Conservation (phyloP, 2,329 filamentous ascomycete species). For the Calycina marina region DNA sequence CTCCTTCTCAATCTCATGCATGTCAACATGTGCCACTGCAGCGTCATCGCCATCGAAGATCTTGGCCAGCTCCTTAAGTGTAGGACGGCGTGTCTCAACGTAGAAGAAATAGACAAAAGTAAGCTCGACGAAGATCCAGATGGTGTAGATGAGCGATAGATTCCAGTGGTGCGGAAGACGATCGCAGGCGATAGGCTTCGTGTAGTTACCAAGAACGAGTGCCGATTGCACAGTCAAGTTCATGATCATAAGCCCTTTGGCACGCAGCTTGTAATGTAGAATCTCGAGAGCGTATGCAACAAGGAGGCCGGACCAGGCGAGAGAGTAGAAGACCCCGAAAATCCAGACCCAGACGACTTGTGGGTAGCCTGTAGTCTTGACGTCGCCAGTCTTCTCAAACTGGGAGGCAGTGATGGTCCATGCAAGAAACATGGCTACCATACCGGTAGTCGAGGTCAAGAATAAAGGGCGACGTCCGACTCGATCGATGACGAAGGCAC, state of each 20-base stretch:
- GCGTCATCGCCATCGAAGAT: conserved; percentile 55
- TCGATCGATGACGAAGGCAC: conserved; percentile 38
- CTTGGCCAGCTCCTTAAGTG: conserved; percentile 53
- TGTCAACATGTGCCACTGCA: background rate
- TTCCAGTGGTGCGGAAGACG: background rate
- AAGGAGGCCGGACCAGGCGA: conserved; percentile 18
- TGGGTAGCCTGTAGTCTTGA: conserved; percentile 9
- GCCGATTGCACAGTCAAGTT: conserved; percentile 48
- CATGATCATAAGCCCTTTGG: conserved; percentile 40
- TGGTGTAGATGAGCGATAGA: conserved; percentile 51
- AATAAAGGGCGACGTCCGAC: conserved; percentile 42
- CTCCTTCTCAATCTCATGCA: background rate
- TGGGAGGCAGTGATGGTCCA: conserved; percentile 27
- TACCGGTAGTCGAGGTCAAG: conserved; percentile 23
- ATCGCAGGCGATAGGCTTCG: background rate
- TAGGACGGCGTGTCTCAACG: conserved; percentile 56
- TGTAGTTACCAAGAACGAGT: conserved; percentile 38
- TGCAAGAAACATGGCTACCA: conserved; percentile 33
- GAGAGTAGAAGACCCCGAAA: conserved; percentile 30
- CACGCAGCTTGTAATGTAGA: conserved; percentile 32
- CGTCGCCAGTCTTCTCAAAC: conserved; percentile 2
- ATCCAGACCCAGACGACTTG: conserved; percentile 34
- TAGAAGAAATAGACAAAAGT: conserved; percentile 52
- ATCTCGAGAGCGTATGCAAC: conserved; percentile 38
- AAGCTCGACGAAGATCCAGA: conserved; percentile 24